Evolutionary conservation across 2,329 filamentous ascomycete genomes (phyloP).

Genomic region (Apiospora arundinis): DNA sequence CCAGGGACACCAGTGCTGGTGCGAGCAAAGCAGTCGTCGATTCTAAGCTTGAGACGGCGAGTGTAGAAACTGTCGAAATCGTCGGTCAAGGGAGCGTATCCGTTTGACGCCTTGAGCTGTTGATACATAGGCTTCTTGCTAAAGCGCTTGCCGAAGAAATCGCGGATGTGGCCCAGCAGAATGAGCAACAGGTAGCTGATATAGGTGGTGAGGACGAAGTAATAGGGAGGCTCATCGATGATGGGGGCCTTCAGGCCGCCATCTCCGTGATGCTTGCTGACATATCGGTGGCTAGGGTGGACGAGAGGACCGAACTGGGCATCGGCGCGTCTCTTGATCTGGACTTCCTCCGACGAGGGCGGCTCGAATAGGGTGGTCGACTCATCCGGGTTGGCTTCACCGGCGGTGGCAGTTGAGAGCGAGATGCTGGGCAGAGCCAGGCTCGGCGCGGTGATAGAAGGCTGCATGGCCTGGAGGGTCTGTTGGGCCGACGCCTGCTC

Average conservation of each 20-base stretch:
- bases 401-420: conserved; percentile 82
- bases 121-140: conserved; percentile 81
- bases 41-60: conserved; percentile 86
- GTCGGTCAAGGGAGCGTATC: conserved; percentile 93
- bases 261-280: conserved; percentile 84
- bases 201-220: conserved; percentile 96
- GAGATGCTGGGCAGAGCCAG: conserved; percentile 89
- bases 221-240: conserved; percentile 96
- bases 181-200: conserved; percentile 97
- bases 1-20: conserved; percentile 93
- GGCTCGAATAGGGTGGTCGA: conserved; percentile 83
- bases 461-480: conserved; percentile 70
- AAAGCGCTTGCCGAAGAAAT: conserved; percentile 98
- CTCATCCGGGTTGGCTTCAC: conserved; percentile 75
- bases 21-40: conserved; percentile 96
- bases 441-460: conserved; percentile 73
- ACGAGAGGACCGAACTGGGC: conserved; percentile 90
- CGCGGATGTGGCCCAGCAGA: conserved; percentile 90
- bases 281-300: conserved; percentile 83
- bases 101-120: conserved; percentile 81
- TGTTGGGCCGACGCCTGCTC: conserved; percentile 70
- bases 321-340: conserved; percentile 76
- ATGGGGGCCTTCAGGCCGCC: conserved; percentile 77
- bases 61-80: conserved; percentile 99
- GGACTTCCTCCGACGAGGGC: conserved; percentile 81